Conservation (phyloP, 352 stramenopile species). For the Pythium vanterpoolii region DNA sequence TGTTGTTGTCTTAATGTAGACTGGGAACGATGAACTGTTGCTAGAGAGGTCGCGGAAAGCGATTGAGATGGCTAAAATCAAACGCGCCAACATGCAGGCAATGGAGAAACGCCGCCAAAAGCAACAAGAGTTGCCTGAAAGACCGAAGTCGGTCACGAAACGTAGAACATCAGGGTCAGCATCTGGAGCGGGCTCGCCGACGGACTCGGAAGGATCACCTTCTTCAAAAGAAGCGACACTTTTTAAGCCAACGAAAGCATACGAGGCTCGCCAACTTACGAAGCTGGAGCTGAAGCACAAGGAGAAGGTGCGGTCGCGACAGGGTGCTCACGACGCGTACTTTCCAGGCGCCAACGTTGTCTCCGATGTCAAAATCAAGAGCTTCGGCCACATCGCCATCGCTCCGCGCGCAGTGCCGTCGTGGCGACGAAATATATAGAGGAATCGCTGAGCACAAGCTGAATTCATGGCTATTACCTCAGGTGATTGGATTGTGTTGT, state of each 20-base stretch:
- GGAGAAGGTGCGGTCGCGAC: constrained; percentile 29
- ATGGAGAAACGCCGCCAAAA: constrained; percentile 36
- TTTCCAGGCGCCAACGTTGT: constrained; percentile 45
- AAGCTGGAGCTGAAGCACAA: constrained; percentile 47
- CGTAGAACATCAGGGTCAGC: not conserved
- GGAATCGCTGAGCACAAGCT: not conserved
- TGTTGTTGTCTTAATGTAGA: constrained; percentile 19
- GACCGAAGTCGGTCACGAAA: constrained; percentile 28
- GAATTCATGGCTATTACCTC: not conserved
- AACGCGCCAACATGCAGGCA: constrained; percentile 40
- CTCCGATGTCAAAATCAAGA: constrained; percentile 59
- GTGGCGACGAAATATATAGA: constrained; percentile 53
- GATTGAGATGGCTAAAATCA: constrained; percentile 56
- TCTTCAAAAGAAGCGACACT: not conserved
- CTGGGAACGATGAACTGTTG: constrained; percentile 37
- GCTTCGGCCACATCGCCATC: constrained; percentile 65
- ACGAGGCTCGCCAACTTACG: constrained; percentile 41
- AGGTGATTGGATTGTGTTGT: constrained; percentile 58
- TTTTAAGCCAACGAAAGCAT: constrained; percentile 39
- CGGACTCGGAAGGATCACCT: constrained; percentile 10
- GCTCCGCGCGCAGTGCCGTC: constrained; percentile 52
- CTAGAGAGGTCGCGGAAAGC: constrained; percentile 46
- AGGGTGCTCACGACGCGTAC: constrained; percentile 54
- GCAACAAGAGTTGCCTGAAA: constrained; percentile 37
- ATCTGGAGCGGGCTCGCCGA: constrained; percentile 10